Base-by-base conservation (phyloP, 108 stramenopile species). In the Nitzschia inconspicua region DNA sequence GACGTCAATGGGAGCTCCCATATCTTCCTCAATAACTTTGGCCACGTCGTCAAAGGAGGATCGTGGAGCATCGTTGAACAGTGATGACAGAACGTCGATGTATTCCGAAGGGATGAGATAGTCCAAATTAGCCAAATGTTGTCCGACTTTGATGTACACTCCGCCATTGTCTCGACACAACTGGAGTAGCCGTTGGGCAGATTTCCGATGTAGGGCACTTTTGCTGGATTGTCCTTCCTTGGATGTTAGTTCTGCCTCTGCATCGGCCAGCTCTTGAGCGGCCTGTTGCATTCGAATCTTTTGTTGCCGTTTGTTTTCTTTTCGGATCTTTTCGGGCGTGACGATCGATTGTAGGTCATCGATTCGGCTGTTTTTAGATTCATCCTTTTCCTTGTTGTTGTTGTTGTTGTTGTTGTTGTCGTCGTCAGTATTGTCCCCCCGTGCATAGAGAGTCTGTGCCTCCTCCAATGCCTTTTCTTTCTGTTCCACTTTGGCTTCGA, bases 51-150 rank as follows among this genome's bases (percentile, higher is more conserved):
- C 27, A 31, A 68, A 79, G 14, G 18, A 13, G 9, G 88, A 80
- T 39, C 44, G 60, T 0, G 93, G 90, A 10, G 87, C 84, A 55
- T 89, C 83, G 47, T 91, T 85, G 48, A 95, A 93, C 53, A 95
- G 53, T 5, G 78, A 78, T 6, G 80, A 81, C 7, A 97, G 60
- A 10, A 74, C 68, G 6, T 76, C 63, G 25, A 91, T 89, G 70
- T 90, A 95, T 61, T 95, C 94, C 6, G 53, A 66, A 8, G 96
- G 96, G 1, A 97, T 61, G 10, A 97, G 68, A 60, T 95, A 82
- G 58, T 97, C 96, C 24, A 97, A 66, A 71, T 96, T 93, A 10
- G 94, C 88, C 8, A 97, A 59, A 58, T 95, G 93, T 64, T 95
- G 96, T 34, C 95, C 95, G 5, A 95, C 84, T 76, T 94, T 89